A percentile compares a stretch with the other conserved stretches of the same genome.
Conservation (phyloP, 1,139 yeast species). For the Candida glucosophila region DNA sequence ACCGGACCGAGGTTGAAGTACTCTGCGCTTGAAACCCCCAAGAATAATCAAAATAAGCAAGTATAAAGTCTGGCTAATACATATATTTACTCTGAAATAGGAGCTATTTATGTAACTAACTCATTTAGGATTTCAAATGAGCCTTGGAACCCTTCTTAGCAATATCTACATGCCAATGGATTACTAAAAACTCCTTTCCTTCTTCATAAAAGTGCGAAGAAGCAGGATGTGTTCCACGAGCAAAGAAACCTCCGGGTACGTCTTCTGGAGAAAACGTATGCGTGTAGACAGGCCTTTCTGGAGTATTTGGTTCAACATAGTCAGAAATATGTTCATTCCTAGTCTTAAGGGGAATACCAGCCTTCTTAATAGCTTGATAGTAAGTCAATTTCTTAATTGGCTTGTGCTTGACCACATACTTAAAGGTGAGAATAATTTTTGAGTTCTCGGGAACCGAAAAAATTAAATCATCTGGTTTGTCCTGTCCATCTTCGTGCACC, state of each 20-base stretch:
- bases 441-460: conserved; percentile 33
- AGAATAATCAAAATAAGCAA: too few relatives aligned
- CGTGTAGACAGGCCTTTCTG: conserved; percentile 20
- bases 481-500: too few relatives aligned
- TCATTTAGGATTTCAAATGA: too few relatives aligned
- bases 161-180: conserved; percentile 30
- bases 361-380: conserved; percentile 31
- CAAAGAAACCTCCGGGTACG: conserved; percentile 34
- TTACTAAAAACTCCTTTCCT: conserved; percentile 19
- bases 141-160: conserved; percentile 22
- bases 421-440: conserved; percentile 24
- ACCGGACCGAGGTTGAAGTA: too few relatives aligned
- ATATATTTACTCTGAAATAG: too few relatives aligned
- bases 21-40: too few relatives aligned
- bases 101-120: too few relatives aligned
- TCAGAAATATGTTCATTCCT: conserved; percentile 25
- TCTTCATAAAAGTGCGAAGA: conserved; percentile 26
- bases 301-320: too few relatives aligned
- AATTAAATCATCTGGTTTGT: too few relatives aligned
- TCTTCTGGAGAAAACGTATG: conserved; percentile 26
- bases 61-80: too few relatives aligned
- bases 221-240: conserved; percentile 29
- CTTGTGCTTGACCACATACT: conserved; percentile 24
- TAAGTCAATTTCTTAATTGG: conserved; percentile 25
- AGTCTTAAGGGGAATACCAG: conserved; percentile 26